Conservation (phyloP, 768 basidiomycete species). For the Kwoniella dendrophila region DNA sequence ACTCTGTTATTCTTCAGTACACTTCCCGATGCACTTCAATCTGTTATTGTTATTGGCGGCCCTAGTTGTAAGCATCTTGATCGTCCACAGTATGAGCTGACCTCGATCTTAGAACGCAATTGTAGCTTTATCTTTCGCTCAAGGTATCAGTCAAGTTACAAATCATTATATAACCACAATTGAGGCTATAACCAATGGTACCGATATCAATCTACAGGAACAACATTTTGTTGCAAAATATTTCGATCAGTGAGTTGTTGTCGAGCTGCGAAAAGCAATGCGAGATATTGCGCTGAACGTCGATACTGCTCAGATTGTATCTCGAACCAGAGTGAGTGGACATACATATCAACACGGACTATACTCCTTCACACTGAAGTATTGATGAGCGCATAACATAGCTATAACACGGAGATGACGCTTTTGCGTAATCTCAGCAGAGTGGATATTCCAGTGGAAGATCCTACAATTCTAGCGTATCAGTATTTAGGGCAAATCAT, state of each 20-base stretch:
- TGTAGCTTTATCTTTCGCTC: constrained; percentile 29
- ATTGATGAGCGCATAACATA: constrained; percentile 2
- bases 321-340: constrained; percentile 25
- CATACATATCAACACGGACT: neutral
- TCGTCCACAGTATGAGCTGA: neutral
- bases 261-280: neutral
- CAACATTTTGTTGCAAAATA: constrained; percentile 7
- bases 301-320: neutral
- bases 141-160: constrained; percentile 29
- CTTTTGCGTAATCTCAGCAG: constrained; percentile 12
- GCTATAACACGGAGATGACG: constrained; percentile 11
- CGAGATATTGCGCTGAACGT: neutral
- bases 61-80: constrained; percentile 33
- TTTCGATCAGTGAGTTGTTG: constrained; percentile 5
- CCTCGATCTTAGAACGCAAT: constrained; percentile 35
- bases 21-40: constrained; percentile 43
- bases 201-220: neutral
- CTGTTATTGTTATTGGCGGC: constrained; percentile 40
- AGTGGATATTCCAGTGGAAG: neutral
- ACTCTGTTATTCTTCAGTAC: constrained; percentile 9
- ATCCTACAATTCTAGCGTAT: constrained; percentile 25
- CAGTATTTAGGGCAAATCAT: constrained; percentile 44
- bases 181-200: constrained; percentile 19
- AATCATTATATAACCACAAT: constrained; percentile 20
- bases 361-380: too few relatives aligned